Base-by-base conservation (phyloP, 108 stramenopile genomes). In the Pinguiococcus pyrenoidosus region DNA sequence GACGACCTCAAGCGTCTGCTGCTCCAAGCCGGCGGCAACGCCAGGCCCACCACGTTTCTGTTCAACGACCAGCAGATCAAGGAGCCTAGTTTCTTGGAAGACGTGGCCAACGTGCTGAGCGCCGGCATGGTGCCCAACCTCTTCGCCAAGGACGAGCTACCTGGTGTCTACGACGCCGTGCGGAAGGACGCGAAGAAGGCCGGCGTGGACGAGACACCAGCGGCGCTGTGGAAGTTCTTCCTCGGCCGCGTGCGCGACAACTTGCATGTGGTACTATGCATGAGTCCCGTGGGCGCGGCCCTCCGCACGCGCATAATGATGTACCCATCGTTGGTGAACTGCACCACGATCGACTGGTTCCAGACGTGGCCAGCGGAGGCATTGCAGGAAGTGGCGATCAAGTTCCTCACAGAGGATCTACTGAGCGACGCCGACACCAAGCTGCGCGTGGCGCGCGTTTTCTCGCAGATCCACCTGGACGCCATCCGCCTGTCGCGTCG, bases 1-100 rank as follows among this genome's bases (percentile, higher is more conserved):
- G 77, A 78, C 29, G 77, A 78, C 29, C 40, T 78, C 3, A 78
- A 78, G 58, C 12, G 24, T 0, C 32, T 77, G 13, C 74, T 69
- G 54, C 33, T 56, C 18, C 48, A 40, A 38, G 63, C 71, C 27
- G 76, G 74, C 2, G 44, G 43, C 17, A 60, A 66, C 4, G 54
- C 54, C 29, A 56, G 52, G 24, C 44, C 41, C 3, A 66, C 68
- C 2, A 37, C 49, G 20, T 78, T 78, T 39, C 50, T 78, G 21
- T 76, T 78, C 66, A 75, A 70, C 32, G 77, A 78, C 44, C 75
- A 72, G 17, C 69, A 78, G 62, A 49, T 78, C 49, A 78, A 78
- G 44, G 77, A 78, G 29, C 72, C 73, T 30, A 37, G 24, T 33
- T 78, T 78, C 35, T 26, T 78, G 37, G 77, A 78, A 26, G 77